phyloP scores from a whole-genome alignment of 192 early-diverging fungal genomes.

The Chytriomyces confervae region DNA sequence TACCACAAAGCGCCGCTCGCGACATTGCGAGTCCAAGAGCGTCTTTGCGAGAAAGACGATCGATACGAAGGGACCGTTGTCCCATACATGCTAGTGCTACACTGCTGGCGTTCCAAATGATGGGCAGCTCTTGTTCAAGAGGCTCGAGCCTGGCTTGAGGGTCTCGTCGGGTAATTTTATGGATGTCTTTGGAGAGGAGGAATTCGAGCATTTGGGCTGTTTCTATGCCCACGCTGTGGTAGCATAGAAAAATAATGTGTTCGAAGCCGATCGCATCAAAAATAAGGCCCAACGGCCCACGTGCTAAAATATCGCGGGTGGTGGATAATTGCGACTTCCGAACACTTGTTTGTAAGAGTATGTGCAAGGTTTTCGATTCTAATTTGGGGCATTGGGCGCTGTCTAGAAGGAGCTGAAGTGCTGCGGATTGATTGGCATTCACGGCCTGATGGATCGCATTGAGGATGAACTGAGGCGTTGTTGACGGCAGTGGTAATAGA shows the following conservation, averaged over 20 bases:
- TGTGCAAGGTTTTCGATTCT: background rate
- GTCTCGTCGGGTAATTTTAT: background rate
- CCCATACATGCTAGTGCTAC: slow-evolving; percentile 1
- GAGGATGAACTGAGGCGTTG: background rate
- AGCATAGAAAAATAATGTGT: slow-evolving; percentile 12
- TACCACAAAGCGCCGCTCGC: slow-evolving; percentile 14
- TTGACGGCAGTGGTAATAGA: background rate
- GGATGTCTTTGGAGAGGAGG: slow-evolving; percentile 10
- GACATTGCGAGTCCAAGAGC: slow-evolving; percentile 17
- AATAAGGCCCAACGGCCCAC: slow-evolving; percentile 11
- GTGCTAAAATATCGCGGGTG: slow-evolving; percentile 6
- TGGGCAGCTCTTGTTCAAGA: background rate
- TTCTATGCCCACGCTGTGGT: background rate
- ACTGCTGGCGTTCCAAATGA: slow-evolving; percentile 9
- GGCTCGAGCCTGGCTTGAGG: background rate
- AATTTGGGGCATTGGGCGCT: background rate
- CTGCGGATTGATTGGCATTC: background rate
- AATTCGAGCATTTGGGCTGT: slow-evolving; percentile 4
- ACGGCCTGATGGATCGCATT: background rate
- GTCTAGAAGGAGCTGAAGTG: background rate
- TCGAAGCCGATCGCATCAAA: slow-evolving; percentile 21
- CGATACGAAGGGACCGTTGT: background rate
- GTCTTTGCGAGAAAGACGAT: slow-evolving; percentile 16
- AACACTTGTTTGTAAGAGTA: background rate
- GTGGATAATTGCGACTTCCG: background rate